Evolutionary conservation across 2,329 filamentous ascomycete genomes (phyloP), one percentile per base, ranked within the genome.

Genomic region (Fusarium cicatricum): DNA sequence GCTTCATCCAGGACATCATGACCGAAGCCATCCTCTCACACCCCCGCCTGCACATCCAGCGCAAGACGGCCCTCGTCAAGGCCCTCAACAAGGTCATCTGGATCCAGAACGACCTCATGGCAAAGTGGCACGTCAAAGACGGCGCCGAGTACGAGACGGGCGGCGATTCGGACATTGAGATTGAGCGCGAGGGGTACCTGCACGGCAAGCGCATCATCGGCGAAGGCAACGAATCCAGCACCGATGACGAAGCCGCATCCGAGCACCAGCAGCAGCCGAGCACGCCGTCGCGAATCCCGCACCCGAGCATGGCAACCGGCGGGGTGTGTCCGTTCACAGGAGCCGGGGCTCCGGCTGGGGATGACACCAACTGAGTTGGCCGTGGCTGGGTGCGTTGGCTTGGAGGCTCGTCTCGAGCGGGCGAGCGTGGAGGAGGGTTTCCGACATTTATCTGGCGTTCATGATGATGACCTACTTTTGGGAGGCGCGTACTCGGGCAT

Each of bases 51-150:
- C 80, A 82, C 32, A 80, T 90, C 66, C 79, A 81, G 52, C 83
- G 84, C 74, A 93, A 93, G 76, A 87, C 89, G 15, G 87, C 85
- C 17, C 81, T 94, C 5, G 82, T 93, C 40, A 90, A 89, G 71
- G 90, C 91, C 1, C 79, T 94, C 17, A 86, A 86, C 59, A 94
- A 95, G 73, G 87, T 94, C 21, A 88, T 94, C 62, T 94, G 90
- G 90, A 92, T 94, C 64, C 91, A 94, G 74, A 94, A 94, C 70
- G 90, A 94, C 72, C 80, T 94, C 26, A 90, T 94, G 72, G 89
- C 90, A n/a, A 90, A 89, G 72, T 93, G 90, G 88, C 90, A 92
- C 67, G 84, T 90, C 31, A 80, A 83, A 29, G 87, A 90, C 62
- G 87, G 87, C 43, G 83, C 87, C 31, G 89, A 91, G 72, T 85